These are phyloP conservation scores for Mollisiaceae sp. DNA, from an alignment of 2,329 filamentous ascomycete genomes.

Conservation along the genomic window DNA sequence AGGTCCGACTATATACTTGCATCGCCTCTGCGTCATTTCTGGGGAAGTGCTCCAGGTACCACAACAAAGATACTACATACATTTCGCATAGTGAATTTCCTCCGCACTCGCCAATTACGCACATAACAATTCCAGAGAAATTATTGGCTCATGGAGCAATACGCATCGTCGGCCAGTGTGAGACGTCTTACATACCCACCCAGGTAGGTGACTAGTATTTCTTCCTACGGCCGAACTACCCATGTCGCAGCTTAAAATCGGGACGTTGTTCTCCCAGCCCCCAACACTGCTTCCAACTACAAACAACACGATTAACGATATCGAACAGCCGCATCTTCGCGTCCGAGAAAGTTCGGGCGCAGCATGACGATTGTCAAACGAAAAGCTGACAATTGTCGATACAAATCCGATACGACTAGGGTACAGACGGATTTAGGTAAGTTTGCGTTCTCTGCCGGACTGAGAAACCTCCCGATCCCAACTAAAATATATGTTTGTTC, in stretches of 20 bases:
- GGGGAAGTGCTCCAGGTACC: neutral
- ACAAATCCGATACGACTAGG: neutral
- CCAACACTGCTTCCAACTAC: neutral
- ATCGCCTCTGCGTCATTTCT: neutral
- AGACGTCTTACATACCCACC: too few species aligned
- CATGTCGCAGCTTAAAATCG: neutral
- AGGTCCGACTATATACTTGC: neutral
- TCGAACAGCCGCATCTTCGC: neutral
- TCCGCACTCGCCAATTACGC: neutral
- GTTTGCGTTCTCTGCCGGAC: neutral
- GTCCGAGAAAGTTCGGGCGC: slow-evolving; percentile 1
- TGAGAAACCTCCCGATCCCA: slow-evolving; percentile 1
- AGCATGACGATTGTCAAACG: neutral
- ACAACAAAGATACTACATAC: neutral
- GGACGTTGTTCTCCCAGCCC: slow-evolving; percentile 2
- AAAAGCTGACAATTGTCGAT: neutral
- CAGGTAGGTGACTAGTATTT: too few species aligned
- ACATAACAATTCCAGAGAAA: neutral
- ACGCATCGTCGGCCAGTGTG: neutral
- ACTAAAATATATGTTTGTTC: slow-evolving; percentile 7
- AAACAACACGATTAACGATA: neutral
- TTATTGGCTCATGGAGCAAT: neutral
- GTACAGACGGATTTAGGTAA: neutral
- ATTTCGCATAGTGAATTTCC: neutral
- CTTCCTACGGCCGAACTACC: slow-evolving; percentile 4